Conservation (phyloP, 345 rosid genomes). For the Passiflora organensis region DNA sequence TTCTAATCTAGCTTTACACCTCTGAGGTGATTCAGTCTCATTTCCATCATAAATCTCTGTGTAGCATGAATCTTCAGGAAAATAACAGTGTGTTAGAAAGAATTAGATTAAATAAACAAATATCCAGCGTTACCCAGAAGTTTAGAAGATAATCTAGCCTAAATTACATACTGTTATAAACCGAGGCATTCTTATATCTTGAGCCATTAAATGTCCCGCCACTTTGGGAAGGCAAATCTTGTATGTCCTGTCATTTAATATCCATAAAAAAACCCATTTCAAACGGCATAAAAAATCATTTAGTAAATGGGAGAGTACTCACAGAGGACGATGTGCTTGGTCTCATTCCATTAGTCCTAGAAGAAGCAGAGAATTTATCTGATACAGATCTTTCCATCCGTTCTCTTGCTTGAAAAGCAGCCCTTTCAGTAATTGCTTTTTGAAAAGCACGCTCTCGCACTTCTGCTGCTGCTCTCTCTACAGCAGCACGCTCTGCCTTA, state of each 20-base stretch:
- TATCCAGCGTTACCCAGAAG: background rate
- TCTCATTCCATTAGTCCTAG: slow-evolving; percentile 48
- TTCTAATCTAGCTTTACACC: slow-evolving; percentile 90
- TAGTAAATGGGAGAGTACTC: slow-evolving; percentile 18
- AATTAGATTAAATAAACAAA: background rate
- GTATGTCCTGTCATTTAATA: slow-evolving; percentile 39
- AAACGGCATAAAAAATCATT: background rate
- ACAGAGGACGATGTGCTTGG: slow-evolving; percentile 41
- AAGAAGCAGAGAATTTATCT: slow-evolving; percentile 48
- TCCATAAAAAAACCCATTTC: slow-evolving; percentile 6
- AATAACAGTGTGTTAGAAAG: slow-evolving; percentile 9
- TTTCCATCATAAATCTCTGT: slow-evolving; percentile 38
- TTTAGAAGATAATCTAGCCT: background rate
- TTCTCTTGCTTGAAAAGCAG: slow-evolving; percentile 64
- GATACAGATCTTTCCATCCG: slow-evolving; percentile 60
- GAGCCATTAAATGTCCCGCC: slow-evolving; percentile 40
- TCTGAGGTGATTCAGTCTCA: slow-evolving; percentile 89
- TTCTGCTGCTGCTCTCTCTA: slow-evolving; percentile 90
- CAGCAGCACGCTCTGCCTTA: slow-evolving; percentile 86
- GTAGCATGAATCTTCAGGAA: slow-evolving; percentile 25
- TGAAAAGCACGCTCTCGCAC: slow-evolving; percentile 80
- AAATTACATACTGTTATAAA: slow-evolving; percentile 35
- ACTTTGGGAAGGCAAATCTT: slow-evolving; percentile 45
- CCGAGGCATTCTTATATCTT: slow-evolving; percentile 47
- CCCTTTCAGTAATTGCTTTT: slow-evolving; percentile 55